Conservation (phyloP, 257 asterid genomes). For the Solanum rostratum region DNA sequence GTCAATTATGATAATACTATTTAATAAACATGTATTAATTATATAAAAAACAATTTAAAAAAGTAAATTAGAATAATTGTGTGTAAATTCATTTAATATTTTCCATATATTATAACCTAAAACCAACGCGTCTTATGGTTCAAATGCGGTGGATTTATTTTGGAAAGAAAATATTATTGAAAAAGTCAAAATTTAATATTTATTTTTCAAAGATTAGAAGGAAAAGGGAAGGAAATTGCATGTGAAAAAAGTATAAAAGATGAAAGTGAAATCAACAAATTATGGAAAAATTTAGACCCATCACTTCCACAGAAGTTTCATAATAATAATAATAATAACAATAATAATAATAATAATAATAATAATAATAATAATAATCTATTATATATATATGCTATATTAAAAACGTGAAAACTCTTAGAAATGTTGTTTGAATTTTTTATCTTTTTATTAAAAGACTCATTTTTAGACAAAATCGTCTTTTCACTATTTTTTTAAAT, state of each 20-base stretch:
- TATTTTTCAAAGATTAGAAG: not conserved
- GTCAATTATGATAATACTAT: not conserved
- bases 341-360: no score
- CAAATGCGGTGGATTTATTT: not conserved
- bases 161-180: not conserved
- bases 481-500: no score
- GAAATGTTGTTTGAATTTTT: no score
- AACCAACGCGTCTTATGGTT: not conserved
- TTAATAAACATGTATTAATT: not conserved
- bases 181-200: not conserved
- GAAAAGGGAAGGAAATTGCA: not conserved
- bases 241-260: not conserved
- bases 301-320: not conserved
- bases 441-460: no score
- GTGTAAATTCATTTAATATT: not conserved
- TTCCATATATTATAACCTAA: not conserved
- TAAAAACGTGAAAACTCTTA: no score
- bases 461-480: no score
- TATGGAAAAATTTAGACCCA: not conserved
- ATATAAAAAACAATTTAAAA: not conserved
- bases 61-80: not conserved
- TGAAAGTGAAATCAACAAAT: not conserved
- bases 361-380: no score
- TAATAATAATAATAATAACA: no score
- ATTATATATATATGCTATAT: no score